Base-by-base conservation (phyloP, 2,329 filamentous ascomycete genomes). In the Colletotrichum sp. region DNA sequence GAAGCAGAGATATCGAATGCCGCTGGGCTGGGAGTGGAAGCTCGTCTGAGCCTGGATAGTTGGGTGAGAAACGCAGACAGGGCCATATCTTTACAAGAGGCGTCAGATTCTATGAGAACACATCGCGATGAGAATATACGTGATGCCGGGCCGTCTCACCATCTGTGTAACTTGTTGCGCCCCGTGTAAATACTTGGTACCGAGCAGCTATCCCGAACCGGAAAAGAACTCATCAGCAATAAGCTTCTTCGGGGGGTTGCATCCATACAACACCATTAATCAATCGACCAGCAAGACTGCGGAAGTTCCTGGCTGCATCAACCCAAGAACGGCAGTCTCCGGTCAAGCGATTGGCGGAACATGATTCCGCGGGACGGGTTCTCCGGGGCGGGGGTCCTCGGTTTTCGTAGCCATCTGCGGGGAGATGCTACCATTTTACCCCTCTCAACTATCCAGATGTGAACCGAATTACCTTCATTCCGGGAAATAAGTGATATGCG, bases 301-400 rank as follows among this genome's bases (percentile, higher is more conserved):
- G 69, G 63, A 64, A 30, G n/a, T 34, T 73, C 12, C 57, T 30
- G 21, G 21, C 39, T 21, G 55, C n/a, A 34, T n/a, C 52, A 5
- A 18, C 26, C 63, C 63, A 44, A 72, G 68, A 63, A 71, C 52
- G 52, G 68, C 26, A 75, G 12, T 24, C 55, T 67, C 69, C 49
- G 67, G 10, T 26, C 49, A 52, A 62, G 49, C 49, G 72, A 71
- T 75, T 71, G 72, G 72, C 60, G 70, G 73, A 76, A 73, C 21
- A 21, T 49, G 28, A 65, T 49, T 64, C 44, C 70, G 59, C 70
- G 28, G 18, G 8, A 44, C 16, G 30, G 21, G 32, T 16, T 26
- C 26, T 67, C 36, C 16, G 34, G 32, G 71, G 71, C 66, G 67
- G 57, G 71, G 44, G 28, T 63, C 13, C n/a, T 60, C 49, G 49